Conservation (phyloP, 768 basidiomycete genomes). For the Agrocybe chaxingu region DNA sequence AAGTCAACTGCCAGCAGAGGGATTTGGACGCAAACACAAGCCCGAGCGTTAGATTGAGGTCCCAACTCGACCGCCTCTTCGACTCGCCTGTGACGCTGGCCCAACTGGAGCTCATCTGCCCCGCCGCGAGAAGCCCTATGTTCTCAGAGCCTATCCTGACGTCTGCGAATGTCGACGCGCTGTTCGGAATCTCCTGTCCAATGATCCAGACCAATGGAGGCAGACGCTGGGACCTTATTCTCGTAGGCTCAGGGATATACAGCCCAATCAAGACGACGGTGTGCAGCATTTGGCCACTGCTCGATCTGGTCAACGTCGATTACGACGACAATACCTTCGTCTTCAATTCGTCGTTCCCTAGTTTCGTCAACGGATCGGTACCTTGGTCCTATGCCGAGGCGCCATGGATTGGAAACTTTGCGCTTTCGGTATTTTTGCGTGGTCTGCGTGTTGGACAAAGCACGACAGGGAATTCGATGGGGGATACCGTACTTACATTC, state of each 20-base stretch:
- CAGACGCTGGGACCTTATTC: slow-evolving; percentile 14
- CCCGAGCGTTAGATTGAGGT: slow-evolving; percentile 11
- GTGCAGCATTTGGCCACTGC: slow-evolving; percentile 14
- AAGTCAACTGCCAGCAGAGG: slow-evolving; percentile 12
- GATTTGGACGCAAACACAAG: slow-evolving; percentile 9
- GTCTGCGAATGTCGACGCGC: slow-evolving; percentile 14
- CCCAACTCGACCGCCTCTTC: slow-evolving; percentile 6
- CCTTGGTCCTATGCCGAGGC: slow-evolving; percentile 10
- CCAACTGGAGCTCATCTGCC: slow-evolving; percentile 13
- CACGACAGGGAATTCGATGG: slow-evolving; percentile 15
- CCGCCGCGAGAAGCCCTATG: neutral
- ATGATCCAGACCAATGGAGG: slow-evolving; percentile 7
- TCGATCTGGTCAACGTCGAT: slow-evolving; percentile 12
- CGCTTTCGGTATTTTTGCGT: slow-evolving; percentile 14
- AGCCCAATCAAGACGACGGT: slow-evolving; percentile 12
- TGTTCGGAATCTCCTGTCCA: slow-evolving; percentile 13
- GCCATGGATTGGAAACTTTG: slow-evolving; percentile 19
- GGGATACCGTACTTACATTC: slow-evolving; percentile 18
- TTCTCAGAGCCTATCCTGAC: slow-evolving; percentile 12
- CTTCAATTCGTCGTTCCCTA: slow-evolving; percentile 16
- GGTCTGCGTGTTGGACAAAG: slow-evolving; percentile 14
- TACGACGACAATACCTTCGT: slow-evolving; percentile 13
- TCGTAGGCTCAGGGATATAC: slow-evolving; percentile 15
- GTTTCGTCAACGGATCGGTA: slow-evolving; percentile 16
- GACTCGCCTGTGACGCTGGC: slow-evolving; percentile 11